phyloP scores from a whole-genome alignment of 768 basidiomycete species.

The Pulveroboletus sp. region DNA sequence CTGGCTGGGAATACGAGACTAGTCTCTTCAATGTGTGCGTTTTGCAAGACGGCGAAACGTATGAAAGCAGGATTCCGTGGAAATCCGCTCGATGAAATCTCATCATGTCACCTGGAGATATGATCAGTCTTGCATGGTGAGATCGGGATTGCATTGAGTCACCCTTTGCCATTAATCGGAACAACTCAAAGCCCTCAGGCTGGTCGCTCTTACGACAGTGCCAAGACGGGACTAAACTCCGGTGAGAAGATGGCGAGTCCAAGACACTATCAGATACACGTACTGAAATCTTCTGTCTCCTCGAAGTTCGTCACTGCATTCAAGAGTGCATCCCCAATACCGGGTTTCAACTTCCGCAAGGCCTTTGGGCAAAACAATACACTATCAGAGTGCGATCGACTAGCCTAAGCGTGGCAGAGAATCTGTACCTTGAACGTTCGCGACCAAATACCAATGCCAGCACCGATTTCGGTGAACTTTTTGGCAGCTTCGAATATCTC shows the following conservation, averaged over 20 bases:
- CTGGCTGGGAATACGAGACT: slow-evolving; percentile 47
- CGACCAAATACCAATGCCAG: slow-evolving; percentile 50
- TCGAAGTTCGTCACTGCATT: slow-evolving; percentile 18
- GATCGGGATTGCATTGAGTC: neutral
- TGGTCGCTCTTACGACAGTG: slow-evolving; percentile 61
- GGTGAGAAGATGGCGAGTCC: neutral
- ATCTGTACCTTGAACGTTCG: slow-evolving; percentile 26
- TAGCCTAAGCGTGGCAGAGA: neutral
- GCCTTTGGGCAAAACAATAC: slow-evolving; percentile 10
- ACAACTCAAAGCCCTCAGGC: slow-evolving; percentile 47
- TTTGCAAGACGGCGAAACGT: slow-evolving; percentile 42
- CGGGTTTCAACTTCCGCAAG: slow-evolving; percentile 17
- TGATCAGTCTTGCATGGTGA: neutral
- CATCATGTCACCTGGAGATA: slow-evolving; percentile 43
- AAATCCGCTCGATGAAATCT: slow-evolving; percentile 65
- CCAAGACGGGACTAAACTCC: slow-evolving; percentile 44
- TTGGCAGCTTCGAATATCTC: slow-evolving; percentile 51
- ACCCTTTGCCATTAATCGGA: slow-evolving; percentile 56
- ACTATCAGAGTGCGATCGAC: neutral
- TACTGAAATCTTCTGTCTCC: slow-evolving; percentile 21
- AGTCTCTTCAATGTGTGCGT: slow-evolving; percentile 56
- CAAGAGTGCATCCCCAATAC: slow-evolving; percentile 15
- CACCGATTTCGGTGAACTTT: slow-evolving; percentile 52
- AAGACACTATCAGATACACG: neutral
- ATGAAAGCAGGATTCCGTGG: slow-evolving; percentile 50